These are phyloP conservation scores for Novymonas esmeraldas DNA, from an alignment of 208 protist genomes.

Conservation along the genomic window DNA sequence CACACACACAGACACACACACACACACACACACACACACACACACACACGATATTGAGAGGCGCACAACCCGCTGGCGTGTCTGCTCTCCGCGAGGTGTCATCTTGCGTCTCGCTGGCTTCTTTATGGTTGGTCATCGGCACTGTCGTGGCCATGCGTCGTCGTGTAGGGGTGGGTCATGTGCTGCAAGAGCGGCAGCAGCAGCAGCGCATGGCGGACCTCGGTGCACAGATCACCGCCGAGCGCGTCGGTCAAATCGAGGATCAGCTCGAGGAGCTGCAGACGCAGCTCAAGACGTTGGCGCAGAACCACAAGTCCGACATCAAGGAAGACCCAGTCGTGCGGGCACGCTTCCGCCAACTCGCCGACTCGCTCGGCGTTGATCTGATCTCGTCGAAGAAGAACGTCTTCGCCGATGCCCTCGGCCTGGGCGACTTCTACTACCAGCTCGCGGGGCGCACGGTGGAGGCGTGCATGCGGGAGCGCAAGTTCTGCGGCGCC, in stretches of 20 bases:
- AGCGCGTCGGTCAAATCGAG: slow-evolving; percentile 74
- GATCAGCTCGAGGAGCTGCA: slow-evolving; percentile 83
- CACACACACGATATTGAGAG: too few relatives aligned
- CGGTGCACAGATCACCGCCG: slow-evolving; percentile 83
- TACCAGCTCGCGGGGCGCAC: slow-evolving; percentile 81
- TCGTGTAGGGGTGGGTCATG: slow-evolving; percentile 83
- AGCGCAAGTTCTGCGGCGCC: slow-evolving; percentile 84
- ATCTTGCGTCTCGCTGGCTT: too few relatives aligned
- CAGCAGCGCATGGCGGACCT: slow-evolving; percentile 85
- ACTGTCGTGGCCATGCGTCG: slow-evolving; percentile 55
- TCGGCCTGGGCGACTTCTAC: slow-evolving; percentile 88
- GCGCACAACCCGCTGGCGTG: too few relatives aligned
- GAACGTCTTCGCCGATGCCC: slow-evolving; percentile 78
- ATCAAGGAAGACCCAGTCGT: slow-evolving; percentile 83
- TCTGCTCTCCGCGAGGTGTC: too few relatives aligned
- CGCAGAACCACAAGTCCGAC: slow-evolving; percentile 66
- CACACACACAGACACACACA: too few relatives aligned
- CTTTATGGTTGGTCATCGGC: neutral
- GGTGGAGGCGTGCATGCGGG: slow-evolving; percentile 83
- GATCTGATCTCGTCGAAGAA: slow-evolving; percentile 89
- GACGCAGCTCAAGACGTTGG: slow-evolving; percentile 58
- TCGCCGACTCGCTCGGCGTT: slow-evolving; percentile 86
- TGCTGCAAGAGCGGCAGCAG: slow-evolving; percentile 74
- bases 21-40: too few relatives aligned
- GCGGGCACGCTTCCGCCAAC: slow-evolving; percentile 84